phyloP scores from a whole-genome alignment of 257 asterid genomes.

The Catharanthus roseus region DNA sequence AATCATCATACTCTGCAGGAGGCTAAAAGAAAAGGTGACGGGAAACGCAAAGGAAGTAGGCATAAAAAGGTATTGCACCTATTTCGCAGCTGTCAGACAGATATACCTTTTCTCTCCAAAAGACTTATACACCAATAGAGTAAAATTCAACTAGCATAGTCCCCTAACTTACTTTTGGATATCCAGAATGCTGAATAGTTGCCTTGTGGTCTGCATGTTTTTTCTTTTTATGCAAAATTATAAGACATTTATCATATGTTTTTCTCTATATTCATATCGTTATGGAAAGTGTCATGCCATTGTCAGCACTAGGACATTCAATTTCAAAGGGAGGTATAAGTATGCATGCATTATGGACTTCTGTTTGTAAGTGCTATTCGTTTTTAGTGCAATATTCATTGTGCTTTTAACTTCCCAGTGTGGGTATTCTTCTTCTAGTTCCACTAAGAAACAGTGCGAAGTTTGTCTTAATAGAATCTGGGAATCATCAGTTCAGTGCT shows the following conservation, averaged over 20 bases:
- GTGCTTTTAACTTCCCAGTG: not conserved
- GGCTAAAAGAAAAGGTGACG: slow-evolving; percentile 66
- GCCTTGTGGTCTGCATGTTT: not conserved
- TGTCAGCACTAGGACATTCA: not conserved
- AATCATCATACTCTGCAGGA: slow-evolving; percentile 34
- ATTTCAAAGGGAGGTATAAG: not conserved
- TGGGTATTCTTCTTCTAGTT: not conserved
- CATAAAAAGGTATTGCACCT: slow-evolving; percentile 27
- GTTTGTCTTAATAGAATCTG: not conserved
- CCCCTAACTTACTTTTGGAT: not conserved
- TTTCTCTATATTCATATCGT: not conserved
- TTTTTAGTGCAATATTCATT: not conserved
- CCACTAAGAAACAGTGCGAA: not conserved
- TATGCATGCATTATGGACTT: not conserved
- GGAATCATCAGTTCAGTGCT: too few species aligned
- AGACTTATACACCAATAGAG: not conserved
- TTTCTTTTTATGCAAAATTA: not conserved
- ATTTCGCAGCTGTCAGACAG: not conserved
- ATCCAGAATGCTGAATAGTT: not conserved
- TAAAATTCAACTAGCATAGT: not conserved
- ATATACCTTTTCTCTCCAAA: not conserved
- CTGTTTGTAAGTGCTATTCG: not conserved
- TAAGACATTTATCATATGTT: not conserved
- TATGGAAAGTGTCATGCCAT: not conserved
- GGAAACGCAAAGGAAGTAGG: slow-evolving; percentile 55